Percentiles rank a stretch among this genome's conserved stretches.
Conservation (phyloP, 1,139 yeast genomes). For the Debaryomycetaceae sp. region DNA sequence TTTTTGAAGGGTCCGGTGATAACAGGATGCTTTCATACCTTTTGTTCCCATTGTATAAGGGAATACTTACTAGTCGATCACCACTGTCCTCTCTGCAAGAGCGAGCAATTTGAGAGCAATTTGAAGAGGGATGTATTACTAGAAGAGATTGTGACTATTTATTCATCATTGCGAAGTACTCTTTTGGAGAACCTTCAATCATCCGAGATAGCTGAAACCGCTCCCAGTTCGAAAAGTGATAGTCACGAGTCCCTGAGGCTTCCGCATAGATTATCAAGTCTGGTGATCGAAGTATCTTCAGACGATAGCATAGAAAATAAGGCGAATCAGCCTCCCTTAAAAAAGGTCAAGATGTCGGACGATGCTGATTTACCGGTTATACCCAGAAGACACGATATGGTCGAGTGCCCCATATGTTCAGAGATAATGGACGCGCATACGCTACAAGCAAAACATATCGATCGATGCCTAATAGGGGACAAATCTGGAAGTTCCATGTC, state of each 20-base stretch:
- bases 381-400: slow-evolving; percentile 25
- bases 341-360: slow-evolving; percentile 6
- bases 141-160: slow-evolving; percentile 55
- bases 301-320: slow-evolving; percentile 6
- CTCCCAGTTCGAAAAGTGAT: neutral
- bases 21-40: slow-evolving; percentile 85
- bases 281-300: slow-evolving; percentile 18
- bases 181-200: neutral
- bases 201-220: neutral
- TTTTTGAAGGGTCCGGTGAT: slow-evolving; percentile 77
- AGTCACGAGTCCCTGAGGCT: neutral
- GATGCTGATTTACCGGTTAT: slow-evolving; percentile 3
- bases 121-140: slow-evolving; percentile 65
- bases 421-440: slow-evolving; percentile 52
- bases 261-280: slow-evolving; percentile 3
- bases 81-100: slow-evolving; percentile 78
- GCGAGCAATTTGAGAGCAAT: slow-evolving; percentile 68
- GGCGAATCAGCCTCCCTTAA: slow-evolving; percentile 3
- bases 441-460: slow-evolving; percentile 68
- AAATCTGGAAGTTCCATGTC: slow-evolving; percentile 4
- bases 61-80: slow-evolving; percentile 57
- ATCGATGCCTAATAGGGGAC: slow-evolving; percentile 52
- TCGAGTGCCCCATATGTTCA: slow-evolving; percentile 71
- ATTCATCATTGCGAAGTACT: neutral
- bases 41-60: slow-evolving; percentile 87